phyloP scores from a whole-genome alignment of 2,329 filamentous ascomycete species.

The Stromatinia cepivora region DNA sequence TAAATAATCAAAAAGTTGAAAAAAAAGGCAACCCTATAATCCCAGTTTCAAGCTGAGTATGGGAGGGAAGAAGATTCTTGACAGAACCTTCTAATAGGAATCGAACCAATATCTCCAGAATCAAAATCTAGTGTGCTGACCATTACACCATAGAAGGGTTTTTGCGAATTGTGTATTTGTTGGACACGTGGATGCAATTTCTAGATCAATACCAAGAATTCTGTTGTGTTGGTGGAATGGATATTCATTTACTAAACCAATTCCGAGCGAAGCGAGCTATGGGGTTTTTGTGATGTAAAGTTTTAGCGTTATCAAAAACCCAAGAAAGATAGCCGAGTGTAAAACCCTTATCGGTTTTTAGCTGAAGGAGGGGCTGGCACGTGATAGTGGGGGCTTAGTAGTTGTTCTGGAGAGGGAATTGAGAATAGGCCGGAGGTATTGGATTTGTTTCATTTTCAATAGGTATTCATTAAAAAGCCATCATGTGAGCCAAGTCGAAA shows the following conservation, averaged over 20 bases:
- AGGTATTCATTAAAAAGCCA: background rate
- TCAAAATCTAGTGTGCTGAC: slow-evolving; percentile 24
- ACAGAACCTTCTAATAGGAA: slow-evolving; percentile 25
- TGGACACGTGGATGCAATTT: rapidly evolving
- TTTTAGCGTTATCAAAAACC: background rate
- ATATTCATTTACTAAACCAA: no score
- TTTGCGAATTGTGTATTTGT: background rate
- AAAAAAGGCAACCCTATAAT: background rate
- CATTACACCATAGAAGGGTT: slow-evolving; percentile 24
- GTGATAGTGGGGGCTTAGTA: background rate
- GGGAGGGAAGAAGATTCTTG: slow-evolving; percentile 5
- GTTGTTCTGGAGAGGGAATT: background rate
- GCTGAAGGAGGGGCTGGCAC: background rate
- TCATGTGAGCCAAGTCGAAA: background rate
- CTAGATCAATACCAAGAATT: background rate
- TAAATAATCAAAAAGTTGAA: no score
- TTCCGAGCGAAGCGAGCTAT: no score
- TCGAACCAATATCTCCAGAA: slow-evolving; percentile 27
- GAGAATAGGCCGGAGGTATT: no score
- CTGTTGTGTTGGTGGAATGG: no score
- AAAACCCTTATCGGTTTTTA: background rate
- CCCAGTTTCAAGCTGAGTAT: slow-evolving; percentile 17
- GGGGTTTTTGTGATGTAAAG: no score
- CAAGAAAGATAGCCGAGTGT: background rate
- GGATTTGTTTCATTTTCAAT: background rate